Evolutionary conservation across 129 eudicot species (phyloP).

Genomic region (Flaveria trinervia): DNA sequence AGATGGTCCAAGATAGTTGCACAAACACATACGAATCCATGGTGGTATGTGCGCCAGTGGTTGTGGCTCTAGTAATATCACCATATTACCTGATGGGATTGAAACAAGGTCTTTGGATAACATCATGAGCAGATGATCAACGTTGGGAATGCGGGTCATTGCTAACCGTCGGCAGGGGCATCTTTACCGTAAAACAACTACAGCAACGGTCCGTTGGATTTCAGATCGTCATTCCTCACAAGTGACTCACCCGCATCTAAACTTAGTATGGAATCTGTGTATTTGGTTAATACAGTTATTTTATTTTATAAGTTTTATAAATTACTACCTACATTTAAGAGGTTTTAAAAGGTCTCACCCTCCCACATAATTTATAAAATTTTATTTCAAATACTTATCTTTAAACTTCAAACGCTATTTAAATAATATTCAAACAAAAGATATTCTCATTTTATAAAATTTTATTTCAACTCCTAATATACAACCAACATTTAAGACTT

Average conservation of each 20-base stretch:
- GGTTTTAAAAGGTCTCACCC: too few species aligned
- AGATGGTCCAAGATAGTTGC: constrained; percentile 81
- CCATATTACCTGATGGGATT: too few species aligned
- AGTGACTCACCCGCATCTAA: constrained; percentile 61
- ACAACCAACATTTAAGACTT: too few species aligned
- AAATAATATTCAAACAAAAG: too few species aligned
- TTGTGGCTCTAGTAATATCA: constrained; percentile 68
- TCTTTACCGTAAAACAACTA: too few species aligned
- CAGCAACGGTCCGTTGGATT: constrained; percentile 45
- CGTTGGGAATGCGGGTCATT: constrained; percentile 67
- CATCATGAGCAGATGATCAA: constrained; percentile 58
- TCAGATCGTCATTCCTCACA: constrained; percentile 58
- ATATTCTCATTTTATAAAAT: too few species aligned
- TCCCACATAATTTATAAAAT: too few species aligned
- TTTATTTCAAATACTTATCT: too few species aligned
- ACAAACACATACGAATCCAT: constrained; percentile 76
- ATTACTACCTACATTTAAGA: too few species aligned
- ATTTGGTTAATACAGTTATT: constrained; percentile 66
- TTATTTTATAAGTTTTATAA: constrained; percentile 20
- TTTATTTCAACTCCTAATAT: too few species aligned
- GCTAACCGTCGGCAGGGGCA: constrained; percentile 52
- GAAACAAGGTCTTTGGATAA: constrained; percentile 66
- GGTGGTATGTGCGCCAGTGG: constrained; percentile 78
- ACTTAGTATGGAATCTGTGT: constrained; percentile 65
- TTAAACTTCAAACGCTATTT: too few species aligned